Conservation (phyloP, 192 early-diverging fungal genomes). For the Umbelopsis ramanniana region DNA sequence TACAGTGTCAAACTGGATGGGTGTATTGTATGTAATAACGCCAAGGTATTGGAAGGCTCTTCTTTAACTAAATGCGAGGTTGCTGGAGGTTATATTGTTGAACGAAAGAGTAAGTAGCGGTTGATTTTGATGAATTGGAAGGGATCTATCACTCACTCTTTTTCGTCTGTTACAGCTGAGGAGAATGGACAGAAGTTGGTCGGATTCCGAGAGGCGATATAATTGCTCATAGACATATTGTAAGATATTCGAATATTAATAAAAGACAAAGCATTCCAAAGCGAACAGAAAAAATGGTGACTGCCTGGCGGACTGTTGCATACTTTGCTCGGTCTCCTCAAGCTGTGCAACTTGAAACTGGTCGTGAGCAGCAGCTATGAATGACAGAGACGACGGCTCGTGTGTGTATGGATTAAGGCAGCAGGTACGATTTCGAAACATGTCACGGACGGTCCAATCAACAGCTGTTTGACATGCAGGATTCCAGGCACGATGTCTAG, state of each 20-base stretch:
- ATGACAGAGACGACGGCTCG: slow-evolving; percentile 40
- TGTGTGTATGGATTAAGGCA: slow-evolving; percentile 69
- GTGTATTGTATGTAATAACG: slow-evolving; percentile 83
- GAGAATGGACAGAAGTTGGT: slow-evolving; percentile 21
- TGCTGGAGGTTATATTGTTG: slow-evolving; percentile 65
- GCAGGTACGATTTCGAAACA: slow-evolving; percentile 50
- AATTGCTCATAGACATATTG: slow-evolving; percentile 19
- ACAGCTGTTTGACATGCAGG: too few species aligned
- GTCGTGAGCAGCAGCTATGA: not conserved
- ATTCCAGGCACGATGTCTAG: slow-evolving; percentile 62
- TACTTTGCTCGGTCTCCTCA: too few species aligned
- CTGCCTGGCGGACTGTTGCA: too few species aligned
- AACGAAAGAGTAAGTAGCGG: slow-evolving; percentile 62
- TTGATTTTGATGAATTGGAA: too few species aligned
- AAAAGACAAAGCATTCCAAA: too few species aligned
- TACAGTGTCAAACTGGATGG: slow-evolving; percentile 84
- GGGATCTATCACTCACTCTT: not conserved
- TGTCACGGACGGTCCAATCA: too few species aligned
- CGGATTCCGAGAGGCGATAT: slow-evolving; percentile 19
- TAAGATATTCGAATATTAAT: slow-evolving; percentile 14
- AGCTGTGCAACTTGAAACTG: not conserved
- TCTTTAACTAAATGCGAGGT: slow-evolving; percentile 91
- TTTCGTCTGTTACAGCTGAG: not conserved
- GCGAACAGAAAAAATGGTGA: too few species aligned
- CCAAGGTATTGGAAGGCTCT: slow-evolving; percentile 75